These are phyloP conservation scores for Heteromeles arbutifolia DNA, from an alignment of 306 rosid species.

Conservation along the genomic window DNA sequence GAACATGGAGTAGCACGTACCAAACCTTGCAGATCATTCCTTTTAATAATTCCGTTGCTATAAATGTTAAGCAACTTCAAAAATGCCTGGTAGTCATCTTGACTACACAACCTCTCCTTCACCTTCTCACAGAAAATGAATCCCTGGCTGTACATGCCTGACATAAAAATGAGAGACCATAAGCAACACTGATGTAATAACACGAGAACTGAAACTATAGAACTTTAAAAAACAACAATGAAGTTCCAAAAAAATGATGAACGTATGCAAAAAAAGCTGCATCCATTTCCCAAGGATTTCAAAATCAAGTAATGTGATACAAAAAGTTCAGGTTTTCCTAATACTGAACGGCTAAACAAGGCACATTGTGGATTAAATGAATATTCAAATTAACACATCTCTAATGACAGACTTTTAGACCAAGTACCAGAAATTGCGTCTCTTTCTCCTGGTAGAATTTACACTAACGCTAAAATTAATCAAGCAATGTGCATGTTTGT, in stretches of 20 bases:
- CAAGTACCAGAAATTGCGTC: neutral
- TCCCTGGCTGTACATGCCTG: conserved; percentile 81
- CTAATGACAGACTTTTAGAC: neutral
- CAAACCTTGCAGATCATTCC: conserved; percentile 76
- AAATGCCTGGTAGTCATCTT: conserved; percentile 78
- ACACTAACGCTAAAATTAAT: neutral
- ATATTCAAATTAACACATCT: neutral
- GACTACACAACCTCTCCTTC: conserved; percentile 74
- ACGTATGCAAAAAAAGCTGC: neutral
- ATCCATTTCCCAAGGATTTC: neutral
- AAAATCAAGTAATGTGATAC: neutral
- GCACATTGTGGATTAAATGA: neutral
- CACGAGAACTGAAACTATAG: neutral
- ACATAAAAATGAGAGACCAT: conserved; percentile 20
- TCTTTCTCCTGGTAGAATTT: neutral
- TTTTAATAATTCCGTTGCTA: conserved; percentile 81
- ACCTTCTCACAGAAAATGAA: conserved; percentile 81
- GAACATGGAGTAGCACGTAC: conserved; percentile 39
- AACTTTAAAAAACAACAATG: neutral
- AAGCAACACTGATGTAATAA: conserved; percentile 4
- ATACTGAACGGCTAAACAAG: neutral
- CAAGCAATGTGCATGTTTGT: neutral
- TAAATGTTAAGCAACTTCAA: conserved; percentile 84
- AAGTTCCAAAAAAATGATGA: neutral
- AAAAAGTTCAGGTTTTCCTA: neutral